phyloP scores from a whole-genome alignment of 306 rosid genomes.

The Quercus gilva region DNA sequence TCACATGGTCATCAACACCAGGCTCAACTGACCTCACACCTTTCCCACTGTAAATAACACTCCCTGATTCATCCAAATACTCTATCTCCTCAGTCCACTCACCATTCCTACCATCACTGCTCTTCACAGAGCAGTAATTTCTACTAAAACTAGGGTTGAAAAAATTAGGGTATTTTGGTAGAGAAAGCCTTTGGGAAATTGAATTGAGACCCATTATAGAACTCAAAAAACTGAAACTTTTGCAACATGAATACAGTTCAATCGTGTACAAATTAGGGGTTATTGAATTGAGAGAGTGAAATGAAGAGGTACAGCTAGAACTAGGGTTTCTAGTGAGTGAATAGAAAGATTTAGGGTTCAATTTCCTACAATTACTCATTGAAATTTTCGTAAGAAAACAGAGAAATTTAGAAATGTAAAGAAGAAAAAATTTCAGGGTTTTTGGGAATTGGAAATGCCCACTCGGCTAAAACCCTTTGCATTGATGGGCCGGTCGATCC shows the following conservation, averaged over 20 bases:
- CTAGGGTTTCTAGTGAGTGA: constrained; percentile 30
- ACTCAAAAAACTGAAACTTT: constrained; percentile 29
- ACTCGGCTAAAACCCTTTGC: too few species aligned
- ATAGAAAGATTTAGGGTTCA: constrained; percentile 24
- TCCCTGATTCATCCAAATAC: constrained; percentile 82
- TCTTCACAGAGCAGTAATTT: constrained; percentile 43
- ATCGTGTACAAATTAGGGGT: neutral
- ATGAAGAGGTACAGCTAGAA: constrained; percentile 10
- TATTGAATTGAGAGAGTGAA: constrained; percentile 4
- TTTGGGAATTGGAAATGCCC: too few species aligned
- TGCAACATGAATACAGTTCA: neutral
- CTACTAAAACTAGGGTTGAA: constrained; percentile 23
- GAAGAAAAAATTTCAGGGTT: neutral
- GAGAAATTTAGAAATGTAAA: neutral
- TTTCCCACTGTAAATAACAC: constrained; percentile 74
- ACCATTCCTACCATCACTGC: constrained; percentile 25
- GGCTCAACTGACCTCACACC: constrained; percentile 82
- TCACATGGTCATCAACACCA: constrained; percentile 85
- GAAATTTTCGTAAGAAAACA: neutral
- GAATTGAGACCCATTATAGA: constrained; percentile 21
- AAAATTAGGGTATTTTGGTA: neutral
- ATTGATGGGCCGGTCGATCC: too few species aligned
- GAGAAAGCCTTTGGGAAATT: constrained; percentile 5
- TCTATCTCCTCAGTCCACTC: constrained; percentile 91
- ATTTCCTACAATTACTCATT: constrained; percentile 43